Evolutionary conservation across 208 protist species (phyloP).

Genomic region (Acanthamoeba castellanii): DNA sequence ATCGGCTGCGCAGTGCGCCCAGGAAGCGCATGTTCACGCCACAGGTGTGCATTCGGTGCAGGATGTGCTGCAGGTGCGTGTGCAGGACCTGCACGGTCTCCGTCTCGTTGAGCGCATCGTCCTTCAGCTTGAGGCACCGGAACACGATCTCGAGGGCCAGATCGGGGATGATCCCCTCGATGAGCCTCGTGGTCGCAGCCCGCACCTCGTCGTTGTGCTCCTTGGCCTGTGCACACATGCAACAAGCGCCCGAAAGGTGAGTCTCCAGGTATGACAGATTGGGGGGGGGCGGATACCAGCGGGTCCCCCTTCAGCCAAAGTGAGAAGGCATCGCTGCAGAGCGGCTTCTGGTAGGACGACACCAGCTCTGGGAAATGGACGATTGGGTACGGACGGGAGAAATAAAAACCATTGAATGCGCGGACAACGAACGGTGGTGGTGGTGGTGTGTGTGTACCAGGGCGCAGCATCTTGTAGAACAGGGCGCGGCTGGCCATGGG

Average conservation of each 20-base stretch:
- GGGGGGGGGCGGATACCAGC: neutral
- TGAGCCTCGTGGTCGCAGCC: conserved; percentile 28
- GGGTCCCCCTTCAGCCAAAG: conserved; percentile 60
- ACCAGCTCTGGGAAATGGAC: conserved; percentile 20
- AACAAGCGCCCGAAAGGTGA: neutral
- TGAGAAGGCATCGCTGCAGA: conserved; percentile 64
- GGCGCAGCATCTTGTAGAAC: conserved; percentile 49
- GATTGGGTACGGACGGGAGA: neutral
- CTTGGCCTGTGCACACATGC: conserved; percentile 5
- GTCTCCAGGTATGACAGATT: neutral
- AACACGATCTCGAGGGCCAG: conserved; percentile 64
- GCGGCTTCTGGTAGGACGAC: conserved; percentile 41
- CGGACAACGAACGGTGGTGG: neutral
- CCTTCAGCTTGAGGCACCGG: conserved; percentile 52
- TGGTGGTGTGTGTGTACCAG: neutral
- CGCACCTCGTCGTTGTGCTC: conserved; percentile 68
- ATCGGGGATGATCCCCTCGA: conserved; percentile 53
- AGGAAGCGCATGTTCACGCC: conserved; percentile 74
- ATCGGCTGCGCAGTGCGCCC: neutral
- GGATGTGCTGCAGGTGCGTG: neutral
- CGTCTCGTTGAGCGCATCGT: conserved; percentile 3
- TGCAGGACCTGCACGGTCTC: neutral
- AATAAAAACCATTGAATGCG: neutral
- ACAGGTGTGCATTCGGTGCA: conserved; percentile 68
- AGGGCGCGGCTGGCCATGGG: neutral